Base-by-base conservation (phyloP, 202 grass and related monocot species). In the Carex arenaria region DNA sequence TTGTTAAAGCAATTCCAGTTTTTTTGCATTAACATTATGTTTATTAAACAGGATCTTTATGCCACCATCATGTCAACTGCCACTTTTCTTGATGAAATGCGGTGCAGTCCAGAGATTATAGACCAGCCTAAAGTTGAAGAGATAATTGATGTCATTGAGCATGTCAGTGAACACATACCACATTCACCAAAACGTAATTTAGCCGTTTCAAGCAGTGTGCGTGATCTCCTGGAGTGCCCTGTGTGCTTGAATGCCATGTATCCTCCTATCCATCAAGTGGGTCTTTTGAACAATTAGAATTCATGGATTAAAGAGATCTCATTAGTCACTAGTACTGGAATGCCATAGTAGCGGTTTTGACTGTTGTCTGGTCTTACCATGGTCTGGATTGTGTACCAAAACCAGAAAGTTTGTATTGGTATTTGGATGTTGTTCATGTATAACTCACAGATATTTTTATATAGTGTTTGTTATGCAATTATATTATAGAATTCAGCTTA, bases 221-320 rank as follows among this genome's bases (percentile, higher is more conserved):
- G 86, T 67, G 95, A 98, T 67, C 93, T 98, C 57, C 87, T 98
- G 26, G 95, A 98, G 72, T 98, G 95, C 26, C 95, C 95, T 71
- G 92, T 98, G 49, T 98, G 95, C 59, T 89, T 98, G 77, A 90
- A 90, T 84, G 93, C 95, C 32, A 98, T 98, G 95, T 98, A 95
- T 87, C 95, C 95, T 84, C 95, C 95, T 83, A 98, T 98, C 81
- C 93, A 98, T 88, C 95, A 98, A 89, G 95, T 98, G 59, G 60
- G 66, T 23, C 47, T 84, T 86, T 17, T 57, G 59, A 42, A 60
- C 69, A 31, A 65, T 2, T 55, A 56, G 43, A 54, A 53, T 55
- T 34, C 42, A 67, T 57, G 26, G 43, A 65, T 67, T 11, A 30
- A 67, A 26, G 23, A 69, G 14, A 82, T 54, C 43, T 54, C 61